Evolutionary conservation across 1,139 yeast genomes (phyloP), one percentile per base, ranked within the genome.

Genomic region (Geotrichum candidum): DNA sequence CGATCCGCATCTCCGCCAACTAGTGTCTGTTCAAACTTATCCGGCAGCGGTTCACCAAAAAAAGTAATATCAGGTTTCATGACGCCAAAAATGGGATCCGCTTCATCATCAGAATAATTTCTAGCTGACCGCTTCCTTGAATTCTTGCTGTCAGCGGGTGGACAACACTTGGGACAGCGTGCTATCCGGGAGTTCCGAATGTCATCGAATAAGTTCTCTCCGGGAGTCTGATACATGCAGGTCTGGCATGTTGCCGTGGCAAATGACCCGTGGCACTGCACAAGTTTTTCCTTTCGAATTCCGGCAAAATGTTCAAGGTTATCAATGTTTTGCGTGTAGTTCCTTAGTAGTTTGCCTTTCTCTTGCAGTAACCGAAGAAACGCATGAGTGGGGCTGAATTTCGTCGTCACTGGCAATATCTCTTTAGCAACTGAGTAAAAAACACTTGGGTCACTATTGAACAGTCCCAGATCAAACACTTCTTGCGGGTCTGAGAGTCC

Each of bases 211-310:
- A 94, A 80, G 23, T 78, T 77, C 61, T 83, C 84, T 13, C 98
- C 97, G 1, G 84, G 83, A 4, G 87, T 84, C 69, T 82, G 77
- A 72, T 81, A 81, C 60, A 83, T 82, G 73, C 98, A 94, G 1
- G 95, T 87, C 48, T 87, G 81, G 73, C 98, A 94, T 1, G 94
- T 85, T 1, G 97, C 98, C 0, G 84, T 83, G 0, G 96, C 97
- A 76, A 94, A 92, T 1, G 97, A 90, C 0, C 99, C 99, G 74
- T 94, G 99, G 71, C 99, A 94, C 74, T 92, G 98, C 23, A 94
- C 88, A 62, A 90, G 74, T 69, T 85, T 87, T 2, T 87, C 91
- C 0, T 81, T 76, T 2, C 79, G 72, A 5, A 94, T 82, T 0
- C 97, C 97, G 0, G 91, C 97, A 68, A 85, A 84, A 27, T 86